Conservation (phyloP, 192 early-diverging fungal genomes). For the Piromyces sp. region DNA sequence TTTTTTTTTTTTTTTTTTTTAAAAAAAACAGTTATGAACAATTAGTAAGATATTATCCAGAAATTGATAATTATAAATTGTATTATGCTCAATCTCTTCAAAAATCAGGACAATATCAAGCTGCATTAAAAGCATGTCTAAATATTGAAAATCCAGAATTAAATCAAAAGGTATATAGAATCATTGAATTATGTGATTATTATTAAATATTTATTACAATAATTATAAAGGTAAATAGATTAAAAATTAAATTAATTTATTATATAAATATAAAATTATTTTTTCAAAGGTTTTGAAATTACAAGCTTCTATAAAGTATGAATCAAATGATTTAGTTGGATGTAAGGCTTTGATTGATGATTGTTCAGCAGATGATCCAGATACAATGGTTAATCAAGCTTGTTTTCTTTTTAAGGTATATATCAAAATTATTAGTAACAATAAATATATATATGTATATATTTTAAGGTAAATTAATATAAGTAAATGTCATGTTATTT, state of each 20-base stretch:
- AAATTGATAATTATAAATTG: constrained; percentile 26
- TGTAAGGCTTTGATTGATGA: constrained; percentile 35
- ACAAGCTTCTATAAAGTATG: constrained; percentile 41
- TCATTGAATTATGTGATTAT: too few relatives aligned
- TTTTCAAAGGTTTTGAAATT: constrained; percentile 23
- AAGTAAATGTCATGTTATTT: not conserved
- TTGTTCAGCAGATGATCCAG: constrained; percentile 23
- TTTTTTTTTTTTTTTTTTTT: too few relatives aligned
- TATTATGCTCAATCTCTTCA: constrained; percentile 37
- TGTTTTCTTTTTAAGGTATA: constrained; percentile 38
- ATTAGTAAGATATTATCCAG: constrained; percentile 23
- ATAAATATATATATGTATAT: too few relatives aligned
- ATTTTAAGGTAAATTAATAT: too few relatives aligned
- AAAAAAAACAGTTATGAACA: constrained; percentile 27
- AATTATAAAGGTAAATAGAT: not conserved
- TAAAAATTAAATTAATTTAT: not conserved
- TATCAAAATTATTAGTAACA: too few relatives aligned
- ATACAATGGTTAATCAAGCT: constrained; percentile 33
- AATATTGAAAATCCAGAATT: constrained; percentile 22
- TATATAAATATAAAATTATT: not conserved
- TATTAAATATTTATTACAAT: too few relatives aligned
- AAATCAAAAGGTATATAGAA: constrained; percentile 13
- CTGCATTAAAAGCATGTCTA: constrained; percentile 27
- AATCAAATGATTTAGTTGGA: constrained; percentile 29
- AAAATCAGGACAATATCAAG: constrained; percentile 32